Evolutionary conservation across 2,329 filamentous ascomycete genomes (phyloP).

Genomic region (Helotiales sp.): DNA sequence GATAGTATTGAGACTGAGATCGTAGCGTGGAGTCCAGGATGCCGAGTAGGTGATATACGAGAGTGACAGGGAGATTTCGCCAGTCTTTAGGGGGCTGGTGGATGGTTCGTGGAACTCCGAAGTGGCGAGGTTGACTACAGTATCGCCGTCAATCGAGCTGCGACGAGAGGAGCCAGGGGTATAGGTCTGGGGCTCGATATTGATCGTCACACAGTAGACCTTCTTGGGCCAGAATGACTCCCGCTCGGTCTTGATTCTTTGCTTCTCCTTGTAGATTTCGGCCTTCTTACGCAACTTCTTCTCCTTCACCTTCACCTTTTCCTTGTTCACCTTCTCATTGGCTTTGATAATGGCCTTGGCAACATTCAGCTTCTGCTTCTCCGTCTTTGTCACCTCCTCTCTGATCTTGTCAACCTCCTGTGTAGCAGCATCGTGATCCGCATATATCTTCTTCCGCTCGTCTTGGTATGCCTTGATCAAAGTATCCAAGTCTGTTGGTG

Average conservation of each 20-base stretch:
- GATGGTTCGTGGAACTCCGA: slow-evolving; percentile 25
- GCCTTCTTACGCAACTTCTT: slow-evolving; percentile 38
- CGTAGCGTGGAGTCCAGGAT: slow-evolving; percentile 49
- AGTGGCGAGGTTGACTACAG: slow-evolving; percentile 27
- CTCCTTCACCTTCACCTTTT: slow-evolving; percentile 38
- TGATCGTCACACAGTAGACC: slow-evolving; percentile 51
- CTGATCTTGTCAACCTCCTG: slow-evolving; percentile 36
- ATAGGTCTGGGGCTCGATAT: slow-evolving; percentile 46
- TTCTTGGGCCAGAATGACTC: slow-evolving; percentile 50
- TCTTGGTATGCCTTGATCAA: slow-evolving; percentile 27
- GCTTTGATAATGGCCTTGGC: slow-evolving; percentile 27
- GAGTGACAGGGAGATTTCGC: slow-evolving; percentile 31
- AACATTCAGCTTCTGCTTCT: slow-evolving; percentile 37
- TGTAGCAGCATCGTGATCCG: slow-evolving; percentile 40
- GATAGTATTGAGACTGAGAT: slow-evolving; percentile 44
- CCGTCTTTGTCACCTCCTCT: slow-evolving; percentile 35
- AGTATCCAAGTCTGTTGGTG: slow-evolving; percentile 25
- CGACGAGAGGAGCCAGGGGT: slow-evolving; percentile 50
- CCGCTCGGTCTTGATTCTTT: slow-evolving; percentile 44
- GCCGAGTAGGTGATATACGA: slow-evolving; percentile 39
- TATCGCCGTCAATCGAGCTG: slow-evolving; percentile 41
- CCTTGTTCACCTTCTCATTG: slow-evolving; percentile 39
- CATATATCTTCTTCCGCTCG: slow-evolving; percentile 37
- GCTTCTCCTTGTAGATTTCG: slow-evolving; percentile 44
- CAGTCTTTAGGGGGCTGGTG: slow-evolving; percentile 16